A percentile compares a stretch with the other conserved stretches of the same genome.
Evolutionary conservation across 2,329 filamentous ascomycete species (phyloP).

Genomic region (Epichloe bromicola): DNA sequence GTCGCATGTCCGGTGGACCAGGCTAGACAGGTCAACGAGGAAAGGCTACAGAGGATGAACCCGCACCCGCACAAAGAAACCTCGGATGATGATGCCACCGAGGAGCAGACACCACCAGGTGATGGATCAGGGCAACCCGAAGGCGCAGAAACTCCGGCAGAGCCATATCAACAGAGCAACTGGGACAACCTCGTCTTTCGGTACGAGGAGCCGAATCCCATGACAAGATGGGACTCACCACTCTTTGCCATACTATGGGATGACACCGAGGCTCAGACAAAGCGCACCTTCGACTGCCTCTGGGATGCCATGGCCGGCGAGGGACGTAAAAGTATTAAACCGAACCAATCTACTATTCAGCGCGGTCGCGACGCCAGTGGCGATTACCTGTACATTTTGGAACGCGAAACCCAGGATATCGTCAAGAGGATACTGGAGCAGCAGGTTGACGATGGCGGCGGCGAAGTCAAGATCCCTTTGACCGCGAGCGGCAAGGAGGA

Average conservation of each 20-base stretch:
- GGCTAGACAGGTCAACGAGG: constrained; percentile 46
- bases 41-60: constrained; percentile 28
- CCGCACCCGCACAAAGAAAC: not conserved
- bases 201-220: constrained; percentile 77
- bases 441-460: constrained; percentile 56
- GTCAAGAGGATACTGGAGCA: constrained; percentile 56
- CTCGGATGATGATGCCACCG: constrained; percentile 5
- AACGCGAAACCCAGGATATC: constrained; percentile 66
- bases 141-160: constrained; percentile 6
- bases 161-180: constrained; percentile 41
- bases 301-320: constrained; percentile 63
- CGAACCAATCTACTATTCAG: constrained; percentile 63
- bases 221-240: constrained; percentile 75
- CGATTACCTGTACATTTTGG: constrained; percentile 70
- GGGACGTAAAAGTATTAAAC: constrained; percentile 49
- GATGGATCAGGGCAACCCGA: not conserved
- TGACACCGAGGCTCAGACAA: constrained; percentile 49
- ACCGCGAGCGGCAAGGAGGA: constrained; percentile 27
- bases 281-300: constrained; percentile 46
- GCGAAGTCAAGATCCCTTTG: constrained; percentile 37
- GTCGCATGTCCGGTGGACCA: constrained; percentile 42
- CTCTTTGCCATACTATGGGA: constrained; percentile 70
- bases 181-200: constrained; percentile 72
- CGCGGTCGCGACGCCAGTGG: constrained; percentile 47
- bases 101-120: not conserved